Evolutionary conservation across 2,329 filamentous ascomycete genomes (phyloP), one percentile per base, ranked within the genome.

Genomic region (Chaetomium sp.): DNA sequence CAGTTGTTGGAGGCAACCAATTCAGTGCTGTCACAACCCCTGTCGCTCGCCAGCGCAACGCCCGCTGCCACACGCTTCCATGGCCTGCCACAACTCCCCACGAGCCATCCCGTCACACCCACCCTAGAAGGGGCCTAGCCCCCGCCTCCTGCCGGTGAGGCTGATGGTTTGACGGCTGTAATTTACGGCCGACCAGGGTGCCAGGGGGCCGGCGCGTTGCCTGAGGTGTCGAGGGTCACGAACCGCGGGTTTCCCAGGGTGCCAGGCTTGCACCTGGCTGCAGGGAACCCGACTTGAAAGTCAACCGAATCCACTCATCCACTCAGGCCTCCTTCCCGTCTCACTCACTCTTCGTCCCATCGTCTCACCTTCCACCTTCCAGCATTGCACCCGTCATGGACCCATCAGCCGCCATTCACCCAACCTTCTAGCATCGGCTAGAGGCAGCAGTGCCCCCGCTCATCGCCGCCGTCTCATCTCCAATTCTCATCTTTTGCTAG

Each of bases 371-470:
- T 58, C 12, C 55, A 57, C 29, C 42, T 49, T 55, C 31, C 54
- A 45, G 21, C 42, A 25, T 33, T 12, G n/a, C 49, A 56, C 29
- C 51, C 45, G 29, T 38, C 54, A 65, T 65, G 63, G 29, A n/a
- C 31, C 29, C 33, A 7, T 49, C 47, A 12, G 7, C 54, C 47
- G 21, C 35, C 45, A 27, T 54, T 49, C 19, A 29, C 19, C 23
- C 23, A 6, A 27, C 53, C 42, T 21, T 38, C 33, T 65, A 62
- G 47, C 58, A 45, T 35, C 49, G 58, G 63, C 63, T 57, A 2
- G 54, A 65, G 42, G 57, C 42, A 59, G 29, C 42, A 60, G 62
- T 27, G 57, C 50, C 57, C 57, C 60, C 29, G 38, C 62, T 57
- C 55, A 35, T 35, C 23, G 55, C 29, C 35, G 49, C 38, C 47